phyloP scores from a whole-genome alignment of 139 green algal genomes.

The Axilococcus clingmanii region DNA sequence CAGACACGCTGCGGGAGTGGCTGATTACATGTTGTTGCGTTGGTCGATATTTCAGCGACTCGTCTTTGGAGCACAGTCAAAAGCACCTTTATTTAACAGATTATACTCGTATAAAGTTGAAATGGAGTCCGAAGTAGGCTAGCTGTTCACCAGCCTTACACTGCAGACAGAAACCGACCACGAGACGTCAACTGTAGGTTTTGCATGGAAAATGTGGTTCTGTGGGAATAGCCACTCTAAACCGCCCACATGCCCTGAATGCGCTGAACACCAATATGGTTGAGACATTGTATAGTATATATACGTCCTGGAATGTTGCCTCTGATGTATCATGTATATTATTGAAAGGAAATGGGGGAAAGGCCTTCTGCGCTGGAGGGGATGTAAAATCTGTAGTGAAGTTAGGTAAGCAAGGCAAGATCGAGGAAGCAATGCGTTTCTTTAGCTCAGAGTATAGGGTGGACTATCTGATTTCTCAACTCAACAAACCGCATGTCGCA shows the following conservation, averaged over 20 bases:
- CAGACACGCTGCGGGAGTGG: too few species aligned
- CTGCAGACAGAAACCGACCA: neutral
- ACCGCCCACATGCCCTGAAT: conserved; percentile 56
- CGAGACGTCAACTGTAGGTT: conserved; percentile 3
- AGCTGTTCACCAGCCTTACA: neutral
- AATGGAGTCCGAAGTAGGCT: neutral
- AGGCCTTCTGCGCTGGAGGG: conserved; percentile 78
- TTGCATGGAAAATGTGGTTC: neutral
- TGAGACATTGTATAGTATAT: conserved; percentile 8
- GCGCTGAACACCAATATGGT: conserved; percentile 64
- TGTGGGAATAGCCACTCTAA: conserved; percentile 7
- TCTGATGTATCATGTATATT: conserved; percentile 19
- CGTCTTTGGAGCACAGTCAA: too few species aligned
- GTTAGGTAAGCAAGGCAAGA: conserved; percentile 8
- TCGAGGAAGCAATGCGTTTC: conserved; percentile 32
- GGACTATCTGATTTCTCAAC: conserved; percentile 29
- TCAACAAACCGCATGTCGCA: conserved; percentile 62
- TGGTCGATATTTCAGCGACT: too few species aligned
- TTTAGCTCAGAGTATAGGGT: conserved; percentile 43
- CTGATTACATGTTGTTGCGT: too few species aligned
- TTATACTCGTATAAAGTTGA: too few species aligned
- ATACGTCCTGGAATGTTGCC: conserved; percentile 9
- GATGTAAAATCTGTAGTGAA: conserved; percentile 68
- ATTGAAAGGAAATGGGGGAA: conserved; percentile 34
- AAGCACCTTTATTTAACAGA: too few species aligned